Conservation (phyloP, 2,329 filamentous ascomycete species). For the Salinomyces thailandicus region DNA sequence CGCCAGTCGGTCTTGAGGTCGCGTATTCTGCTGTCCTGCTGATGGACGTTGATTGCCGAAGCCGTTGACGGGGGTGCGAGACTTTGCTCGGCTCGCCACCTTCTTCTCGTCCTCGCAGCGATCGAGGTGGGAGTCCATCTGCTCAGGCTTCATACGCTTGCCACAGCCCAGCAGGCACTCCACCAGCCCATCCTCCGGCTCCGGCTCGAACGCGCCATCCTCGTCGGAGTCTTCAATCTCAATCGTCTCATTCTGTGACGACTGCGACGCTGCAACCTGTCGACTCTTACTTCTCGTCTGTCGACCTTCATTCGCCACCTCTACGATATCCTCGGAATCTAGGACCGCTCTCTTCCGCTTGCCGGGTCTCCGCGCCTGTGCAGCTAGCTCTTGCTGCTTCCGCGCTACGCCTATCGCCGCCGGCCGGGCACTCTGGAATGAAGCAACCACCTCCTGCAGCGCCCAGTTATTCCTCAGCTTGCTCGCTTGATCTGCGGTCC, state of each 20-base stretch:
- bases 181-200: constrained; percentile 61
- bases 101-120: constrained; percentile 41
- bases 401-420: constrained; percentile 54
- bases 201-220: constrained; percentile 14
- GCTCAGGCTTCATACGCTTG: constrained; percentile 65
- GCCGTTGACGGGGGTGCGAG: constrained; percentile 12
- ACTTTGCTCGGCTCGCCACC: constrained; percentile 14
- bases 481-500: constrained; percentile 66
- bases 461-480: constrained; percentile 77
- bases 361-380: constrained; percentile 13
- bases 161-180: constrained; percentile 72
- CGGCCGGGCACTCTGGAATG: constrained; percentile 58
- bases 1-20: constrained; percentile 55
- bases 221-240: constrained; percentile 32
- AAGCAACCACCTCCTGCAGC: constrained; percentile 72
- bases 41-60: constrained; percentile 6
- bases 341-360: constrained; percentile 44
- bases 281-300: constrained; percentile 30
- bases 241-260: constrained; percentile 20
- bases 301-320: constrained; percentile 15
- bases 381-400: constrained; percentile 17
- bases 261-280: constrained; percentile 21
- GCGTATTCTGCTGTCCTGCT: constrained; percentile 17
- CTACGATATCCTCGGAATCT: constrained; percentile 23
- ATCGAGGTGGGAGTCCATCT: constrained; percentile 75